Evolutionary conservation across 2,329 filamentous ascomycete species (phyloP).

Genomic region (Fusarium austroafricanum): DNA sequence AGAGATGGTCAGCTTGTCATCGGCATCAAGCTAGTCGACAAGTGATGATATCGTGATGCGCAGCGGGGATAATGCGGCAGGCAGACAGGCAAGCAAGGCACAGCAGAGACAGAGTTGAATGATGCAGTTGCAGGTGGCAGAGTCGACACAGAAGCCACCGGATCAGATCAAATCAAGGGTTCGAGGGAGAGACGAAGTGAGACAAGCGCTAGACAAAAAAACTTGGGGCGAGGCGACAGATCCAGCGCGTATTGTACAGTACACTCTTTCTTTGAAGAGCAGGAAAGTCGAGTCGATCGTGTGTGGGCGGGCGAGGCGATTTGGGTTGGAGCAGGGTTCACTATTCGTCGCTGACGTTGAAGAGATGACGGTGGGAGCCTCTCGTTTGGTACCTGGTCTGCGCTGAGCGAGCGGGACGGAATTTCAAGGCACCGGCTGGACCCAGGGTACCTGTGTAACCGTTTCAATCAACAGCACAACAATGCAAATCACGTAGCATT

Average conservation of each 20-base stretch:
- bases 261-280: background rate
- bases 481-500: background rate
- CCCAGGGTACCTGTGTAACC: background rate
- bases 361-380: constrained; percentile 30
- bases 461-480: constrained; percentile 7
- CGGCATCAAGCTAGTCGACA: constrained; percentile 44
- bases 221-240: background rate
- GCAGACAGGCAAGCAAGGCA: background rate
- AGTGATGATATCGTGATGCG: constrained; percentile 26
- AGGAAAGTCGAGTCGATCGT: constrained; percentile 7
- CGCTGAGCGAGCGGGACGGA: constrained; percentile 41
- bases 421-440: constrained; percentile 47
- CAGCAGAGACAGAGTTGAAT: constrained; percentile 7
- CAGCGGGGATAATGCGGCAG: constrained; percentile 8
- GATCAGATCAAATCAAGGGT: constrained; percentile 18
- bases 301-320: background rate
- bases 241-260: background rate
- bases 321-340: constrained; percentile 26
- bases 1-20: constrained; percentile 37
- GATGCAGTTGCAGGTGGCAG: constrained; percentile 25
- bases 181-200: constrained; percentile 29
- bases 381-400: background rate
- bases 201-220: constrained; percentile 19
- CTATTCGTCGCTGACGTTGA: constrained; percentile 38
- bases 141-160: constrained; percentile 30